Evolutionary conservation across 106 monocot species (phyloP), one percentile per base, ranked within the genome.

Genomic region (Allium fistulosum): DNA sequence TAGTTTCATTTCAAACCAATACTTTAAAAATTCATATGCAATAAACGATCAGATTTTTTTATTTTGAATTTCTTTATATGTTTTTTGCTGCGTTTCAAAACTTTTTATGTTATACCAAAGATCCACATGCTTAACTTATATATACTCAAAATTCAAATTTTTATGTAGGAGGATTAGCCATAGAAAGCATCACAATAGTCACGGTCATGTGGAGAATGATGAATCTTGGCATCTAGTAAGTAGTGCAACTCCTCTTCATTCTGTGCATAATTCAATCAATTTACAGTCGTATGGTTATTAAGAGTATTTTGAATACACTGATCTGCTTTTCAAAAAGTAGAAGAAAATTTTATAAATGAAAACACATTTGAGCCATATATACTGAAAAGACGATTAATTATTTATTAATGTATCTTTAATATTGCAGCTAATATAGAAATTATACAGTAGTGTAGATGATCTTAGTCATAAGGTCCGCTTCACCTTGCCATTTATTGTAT

Each of bases 221-320:
- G 94, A 94, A 58, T 94, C 94, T 2, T 94, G 94, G 94, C 87
- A 94, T 47, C 94, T 90, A 18, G 90, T 94, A 59, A 61, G 80
- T 83, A 18, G 28, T 28, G 28, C 28, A 28, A 3, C 28, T 28
- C 28, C 28, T 28, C 28, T 28, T 28, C 28, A 28, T 28, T 28
- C 3, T 28, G 28, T 28, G 28, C 3, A 28, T 28, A 28, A 28
- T 28, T 28, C 3, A 28, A 28, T 28, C 28, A 28, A 28, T 3
- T 28, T 28, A 28, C 28, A 28, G 28, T 28, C 28, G 28, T 28
- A 28, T 28, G 28, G 2, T 28, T 1, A 28, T 28, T 3, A 28
- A 28, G 28, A 28, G 28, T 28, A 28, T 28, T 28, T 1, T 28
- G 28, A 28, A 28, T 28, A 28, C 28, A 28, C 3, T 28, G 28